These are phyloP conservation scores for Penicillium sp. DNA, from an alignment of 2,329 filamentous ascomycete genomes.

Conservation along the genomic window DNA sequence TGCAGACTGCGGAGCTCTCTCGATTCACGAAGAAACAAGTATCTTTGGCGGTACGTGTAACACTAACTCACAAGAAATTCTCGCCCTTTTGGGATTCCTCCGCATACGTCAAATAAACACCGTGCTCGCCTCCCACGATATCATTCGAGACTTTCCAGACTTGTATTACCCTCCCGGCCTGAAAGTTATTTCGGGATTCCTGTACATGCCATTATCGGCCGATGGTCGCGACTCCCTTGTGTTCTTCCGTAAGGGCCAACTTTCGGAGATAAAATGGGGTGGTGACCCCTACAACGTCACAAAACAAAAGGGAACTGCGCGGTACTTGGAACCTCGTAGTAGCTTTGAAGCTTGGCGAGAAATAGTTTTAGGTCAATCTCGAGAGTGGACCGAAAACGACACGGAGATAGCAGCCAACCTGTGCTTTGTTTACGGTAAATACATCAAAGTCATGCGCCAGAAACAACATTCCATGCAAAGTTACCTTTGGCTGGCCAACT, in stretches of 20 bases:
- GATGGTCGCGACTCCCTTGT: conserved; percentile 83
- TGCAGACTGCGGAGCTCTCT: conserved; percentile 81
- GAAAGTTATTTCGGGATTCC: conserved; percentile 70
- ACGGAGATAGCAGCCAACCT: conserved; percentile 85
- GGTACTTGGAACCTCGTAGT: conserved; percentile 74
- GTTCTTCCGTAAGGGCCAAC: conserved; percentile 75
- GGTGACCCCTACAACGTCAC: conserved; percentile 62
- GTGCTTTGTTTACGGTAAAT: conserved; percentile 83
- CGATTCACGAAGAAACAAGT: conserved; percentile 83
- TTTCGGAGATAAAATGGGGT: conserved; percentile 77
- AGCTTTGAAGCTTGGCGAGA: conserved; percentile 84
- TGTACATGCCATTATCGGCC: conserved; percentile 77
- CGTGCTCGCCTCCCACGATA: conserved; percentile 75
- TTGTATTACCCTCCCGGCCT: conserved; percentile 78
- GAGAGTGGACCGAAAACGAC: conserved; percentile 87
- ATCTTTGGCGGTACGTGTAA: conserved; percentile 65
- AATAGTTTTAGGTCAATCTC: conserved; percentile 75
- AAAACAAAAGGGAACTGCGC: conserved; percentile 73
- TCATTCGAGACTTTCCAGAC: conserved; percentile 76
- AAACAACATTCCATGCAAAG: conserved; percentile 82
- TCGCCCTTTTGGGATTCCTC: conserved; percentile 83
- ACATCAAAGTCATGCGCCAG: conserved; percentile 90
- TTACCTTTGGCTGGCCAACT: conserved; percentile 82
- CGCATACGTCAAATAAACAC: conserved; percentile 72
- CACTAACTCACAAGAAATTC: conserved; percentile 75